Conservation (phyloP, 2,329 filamentous ascomycete species). For the Alternaria solani region DNA sequence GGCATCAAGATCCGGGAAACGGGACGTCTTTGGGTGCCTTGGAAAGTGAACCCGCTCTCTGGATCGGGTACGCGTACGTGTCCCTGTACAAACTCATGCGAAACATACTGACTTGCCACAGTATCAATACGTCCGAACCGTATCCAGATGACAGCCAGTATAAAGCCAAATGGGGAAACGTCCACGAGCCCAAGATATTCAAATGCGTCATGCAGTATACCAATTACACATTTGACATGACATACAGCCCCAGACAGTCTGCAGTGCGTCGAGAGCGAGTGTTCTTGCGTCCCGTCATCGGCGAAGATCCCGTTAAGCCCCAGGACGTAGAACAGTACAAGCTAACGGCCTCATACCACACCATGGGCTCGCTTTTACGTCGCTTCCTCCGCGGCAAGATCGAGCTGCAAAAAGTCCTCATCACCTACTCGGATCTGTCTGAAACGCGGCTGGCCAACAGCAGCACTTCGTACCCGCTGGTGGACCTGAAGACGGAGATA, state of each 20-base stretch:
- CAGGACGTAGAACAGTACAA: constrained; percentile 41
- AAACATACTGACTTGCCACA: neutral
- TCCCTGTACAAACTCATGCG: neutral
- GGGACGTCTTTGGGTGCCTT: constrained; percentile 43
- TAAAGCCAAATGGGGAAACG: constrained; percentile 38
- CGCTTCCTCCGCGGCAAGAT: constrained; percentile 48
- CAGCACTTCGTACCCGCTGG: constrained; percentile 38
- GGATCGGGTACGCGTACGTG: constrained; percentile 43
- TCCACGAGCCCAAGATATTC: constrained; percentile 47
- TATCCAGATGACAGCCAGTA: constrained; percentile 33
- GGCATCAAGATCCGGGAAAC: constrained; percentile 34
- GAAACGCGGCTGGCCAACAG: constrained; percentile 46
- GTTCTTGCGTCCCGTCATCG: constrained; percentile 40
- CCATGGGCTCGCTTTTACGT: constrained; percentile 44
- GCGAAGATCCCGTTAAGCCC: constrained; percentile 38
- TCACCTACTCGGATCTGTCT: constrained; percentile 47
- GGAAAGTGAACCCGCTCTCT: constrained; percentile 45
- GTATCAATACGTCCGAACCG: constrained; percentile 35
- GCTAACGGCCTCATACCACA: constrained; percentile 43
- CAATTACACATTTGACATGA: constrained; percentile 47
- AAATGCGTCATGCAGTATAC: constrained; percentile 48
- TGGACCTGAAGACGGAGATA: constrained; percentile 38
- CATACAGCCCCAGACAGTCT: constrained; percentile 38
- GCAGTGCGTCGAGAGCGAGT: constrained; percentile 35
- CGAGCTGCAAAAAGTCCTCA: constrained; percentile 27